Percentiles rank a stretch among this genome's conserved stretches.
Conservation (phyloP, 768 basidiomycete genomes). For the Lactarius tabidus region DNA sequence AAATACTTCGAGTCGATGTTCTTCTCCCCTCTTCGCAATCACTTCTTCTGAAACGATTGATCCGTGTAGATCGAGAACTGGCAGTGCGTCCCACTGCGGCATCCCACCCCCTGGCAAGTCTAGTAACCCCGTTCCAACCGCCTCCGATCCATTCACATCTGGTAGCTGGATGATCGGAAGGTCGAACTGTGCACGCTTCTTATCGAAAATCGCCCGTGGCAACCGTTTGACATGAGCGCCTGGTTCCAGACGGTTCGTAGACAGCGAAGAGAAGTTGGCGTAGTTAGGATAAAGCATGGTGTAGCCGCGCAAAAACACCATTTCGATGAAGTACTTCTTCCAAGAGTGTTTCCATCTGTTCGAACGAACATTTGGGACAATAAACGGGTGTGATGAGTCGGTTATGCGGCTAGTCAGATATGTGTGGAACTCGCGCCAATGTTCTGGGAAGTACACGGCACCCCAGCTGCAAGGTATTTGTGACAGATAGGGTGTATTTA, state of each 20-base stretch:
- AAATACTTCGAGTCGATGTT: constrained; percentile 29
- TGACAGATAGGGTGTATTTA: constrained; percentile 72
- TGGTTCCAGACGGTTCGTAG: constrained; percentile 87
- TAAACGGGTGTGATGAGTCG: constrained; percentile 36
- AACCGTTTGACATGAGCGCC: constrained; percentile 72
- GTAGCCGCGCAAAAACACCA: constrained; percentile 76
- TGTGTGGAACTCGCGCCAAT: constrained; percentile 82
- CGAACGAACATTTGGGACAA: constrained; percentile 75
- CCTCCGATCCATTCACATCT: constrained; percentile 27
- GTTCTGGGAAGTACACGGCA: constrained; percentile 83
- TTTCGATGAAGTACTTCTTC: constrained; percentile 89
- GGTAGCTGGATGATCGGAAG: constrained; percentile 64
- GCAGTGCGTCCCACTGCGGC: constrained; percentile 52
- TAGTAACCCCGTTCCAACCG: constrained; percentile 40
- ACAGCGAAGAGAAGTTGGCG: constrained; percentile 62
- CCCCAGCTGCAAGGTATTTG: constrained; percentile 92
- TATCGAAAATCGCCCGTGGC: constrained; percentile 42
- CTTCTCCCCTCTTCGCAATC: constrained; percentile 34
- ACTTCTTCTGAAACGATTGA: constrained; percentile 35
- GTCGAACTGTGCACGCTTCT: constrained; percentile 60
- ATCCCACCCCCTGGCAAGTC: constrained; percentile 54
- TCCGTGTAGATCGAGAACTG: constrained; percentile 56
- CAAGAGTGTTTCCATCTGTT: constrained; percentile 79
- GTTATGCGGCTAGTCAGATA: constrained; percentile 68
- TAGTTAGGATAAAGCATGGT: constrained; percentile 91